Evolutionary conservation across 2,329 filamentous ascomycete genomes (phyloP).

Genomic region (Gnomoniopsis sp.): DNA sequence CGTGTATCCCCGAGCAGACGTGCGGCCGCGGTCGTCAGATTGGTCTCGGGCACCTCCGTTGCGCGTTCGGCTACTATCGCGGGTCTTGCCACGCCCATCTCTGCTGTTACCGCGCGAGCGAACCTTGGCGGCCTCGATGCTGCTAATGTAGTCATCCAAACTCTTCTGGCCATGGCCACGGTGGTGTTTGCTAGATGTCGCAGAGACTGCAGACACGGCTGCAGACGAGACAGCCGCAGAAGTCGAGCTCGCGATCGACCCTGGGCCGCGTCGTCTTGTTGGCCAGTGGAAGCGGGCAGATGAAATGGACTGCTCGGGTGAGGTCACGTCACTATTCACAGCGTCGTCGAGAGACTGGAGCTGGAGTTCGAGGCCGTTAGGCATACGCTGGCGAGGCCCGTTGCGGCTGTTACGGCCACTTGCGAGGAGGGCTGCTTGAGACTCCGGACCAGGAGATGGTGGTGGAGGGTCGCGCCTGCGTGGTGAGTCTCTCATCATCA

Average conservation of each 20-base stretch:
- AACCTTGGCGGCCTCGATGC: constrained; percentile 71
- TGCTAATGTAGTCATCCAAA: constrained; percentile 82
- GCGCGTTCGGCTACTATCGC: constrained; percentile 46
- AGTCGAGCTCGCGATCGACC: constrained; percentile 54
- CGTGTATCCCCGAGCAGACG: constrained; percentile 58
- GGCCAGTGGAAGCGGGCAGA: constrained; percentile 55
- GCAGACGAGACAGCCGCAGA: constrained; percentile 50
- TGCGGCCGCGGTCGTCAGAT: constrained; percentile 66
- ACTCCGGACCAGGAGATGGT: constrained; percentile 66
- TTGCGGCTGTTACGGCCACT: constrained; percentile 58
- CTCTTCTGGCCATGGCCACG: constrained; percentile 60
- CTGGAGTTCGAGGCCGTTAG: constrained; percentile 63
- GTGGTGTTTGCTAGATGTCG: constrained; percentile 48
- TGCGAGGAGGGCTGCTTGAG: constrained; percentile 60
- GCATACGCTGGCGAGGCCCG: constrained; percentile 75
- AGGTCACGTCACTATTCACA: constrained; percentile 49
- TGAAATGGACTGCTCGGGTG: constrained; percentile 55
- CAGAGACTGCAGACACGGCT: constrained; percentile 33
- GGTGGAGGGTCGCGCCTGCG: constrained; percentile 50
- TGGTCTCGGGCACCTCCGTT: constrained; percentile 52
- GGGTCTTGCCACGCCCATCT: constrained; percentile 41
- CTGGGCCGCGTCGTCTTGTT: constrained; percentile 48
- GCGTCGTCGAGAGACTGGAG: constrained; percentile 56
- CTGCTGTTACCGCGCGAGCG: constrained; percentile 54
- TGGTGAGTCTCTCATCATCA: constrained; percentile 55